A percentile compares a stretch with the other conserved stretches of the same genome.
phyloP scores from a whole-genome alignment of 805 yeast genomes.

The Lipomyces yamadae region DNA sequence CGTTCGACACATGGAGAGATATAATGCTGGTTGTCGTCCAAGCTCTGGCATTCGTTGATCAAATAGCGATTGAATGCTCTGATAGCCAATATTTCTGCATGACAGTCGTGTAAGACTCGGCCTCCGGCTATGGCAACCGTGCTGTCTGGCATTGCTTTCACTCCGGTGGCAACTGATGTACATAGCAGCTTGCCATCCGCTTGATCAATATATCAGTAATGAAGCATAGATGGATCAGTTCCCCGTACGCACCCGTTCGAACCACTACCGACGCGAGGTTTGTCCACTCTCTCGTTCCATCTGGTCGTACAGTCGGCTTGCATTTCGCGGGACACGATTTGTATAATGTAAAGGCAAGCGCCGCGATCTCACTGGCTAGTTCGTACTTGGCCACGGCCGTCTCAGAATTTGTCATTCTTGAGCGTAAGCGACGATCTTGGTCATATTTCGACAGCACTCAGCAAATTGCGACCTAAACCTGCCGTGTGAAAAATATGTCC shows the following conservation, averaged over 20 bases:
- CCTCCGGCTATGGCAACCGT: constrained; percentile 58
- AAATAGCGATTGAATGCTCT: constrained; percentile 70
- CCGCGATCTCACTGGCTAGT: constrained; percentile 11
- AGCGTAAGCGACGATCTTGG: too few relatives aligned
- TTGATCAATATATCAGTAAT: neutral
- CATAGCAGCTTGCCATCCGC: constrained; percentile 11
- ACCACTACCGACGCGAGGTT: constrained; percentile 73
- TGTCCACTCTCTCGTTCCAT: constrained; percentile 80
- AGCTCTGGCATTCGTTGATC: constrained; percentile 52
- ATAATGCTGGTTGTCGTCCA: constrained; percentile 6
- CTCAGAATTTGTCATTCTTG: neutral
- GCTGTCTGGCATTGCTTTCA: constrained; percentile 71
- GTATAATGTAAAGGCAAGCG: constrained; percentile 14
- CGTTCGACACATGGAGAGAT: constrained; percentile 10
- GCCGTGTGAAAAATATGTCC: too few relatives aligned
- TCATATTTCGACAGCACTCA: too few relatives aligned
- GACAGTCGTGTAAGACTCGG: constrained; percentile 77
- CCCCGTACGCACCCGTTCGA: neutral
- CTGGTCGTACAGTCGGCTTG: constrained; percentile 64
- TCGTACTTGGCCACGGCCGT: neutral
- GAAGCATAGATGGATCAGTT: neutral
- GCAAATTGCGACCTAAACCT: too few relatives aligned
- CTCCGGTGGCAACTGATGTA: constrained; percentile 61
- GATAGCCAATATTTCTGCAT: constrained; percentile 81
- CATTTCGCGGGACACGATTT: constrained; percentile 49